These are phyloP conservation scores for Halophytophthora polymorphica DNA, from an alignment of 352 stramenopile genomes.

Conservation along the genomic window DNA sequence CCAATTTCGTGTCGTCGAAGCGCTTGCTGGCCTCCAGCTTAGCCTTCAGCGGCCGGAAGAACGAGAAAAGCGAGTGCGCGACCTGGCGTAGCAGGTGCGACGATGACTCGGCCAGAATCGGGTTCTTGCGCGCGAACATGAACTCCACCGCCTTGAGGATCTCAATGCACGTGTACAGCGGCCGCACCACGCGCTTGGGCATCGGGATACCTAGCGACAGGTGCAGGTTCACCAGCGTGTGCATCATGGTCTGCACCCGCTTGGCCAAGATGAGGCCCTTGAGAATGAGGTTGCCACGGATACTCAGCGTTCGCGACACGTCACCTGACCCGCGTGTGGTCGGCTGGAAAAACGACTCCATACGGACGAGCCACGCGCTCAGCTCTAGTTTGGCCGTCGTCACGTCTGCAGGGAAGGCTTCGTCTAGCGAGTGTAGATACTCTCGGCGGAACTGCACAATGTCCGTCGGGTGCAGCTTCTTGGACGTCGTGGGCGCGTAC, in stretches of 20 bases:
- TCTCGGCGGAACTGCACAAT: constrained; percentile 75
- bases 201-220: constrained; percentile 84
- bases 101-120: constrained; percentile 69
- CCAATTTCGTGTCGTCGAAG: constrained; percentile 86
- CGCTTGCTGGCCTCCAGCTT: constrained; percentile 82
- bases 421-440: constrained; percentile 77
- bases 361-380: constrained; percentile 80
- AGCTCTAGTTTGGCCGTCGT: constrained; percentile 79
- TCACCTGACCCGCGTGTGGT: constrained; percentile 76
- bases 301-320: constrained; percentile 65
- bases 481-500: constrained; percentile 78
- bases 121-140: constrained; percentile 89
- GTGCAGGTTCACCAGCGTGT: constrained; percentile 87
- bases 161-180: constrained; percentile 87
- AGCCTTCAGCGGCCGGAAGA: constrained; percentile 80
- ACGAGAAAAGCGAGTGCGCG: constrained; percentile 72
- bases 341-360: constrained; percentile 87
- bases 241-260: constrained; percentile 88
- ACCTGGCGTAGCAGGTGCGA: constrained; percentile 78
- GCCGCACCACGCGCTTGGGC: constrained; percentile 81
- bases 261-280: constrained; percentile 89
- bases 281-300: constrained; percentile 88
- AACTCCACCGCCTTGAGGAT: constrained; percentile 92
- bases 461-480: constrained; percentile 77
- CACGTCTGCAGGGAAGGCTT: constrained; percentile 75